phyloP scores from a whole-genome alignment of 2,329 filamentous ascomycete species.

The Lecanoromycetidae sp. region DNA sequence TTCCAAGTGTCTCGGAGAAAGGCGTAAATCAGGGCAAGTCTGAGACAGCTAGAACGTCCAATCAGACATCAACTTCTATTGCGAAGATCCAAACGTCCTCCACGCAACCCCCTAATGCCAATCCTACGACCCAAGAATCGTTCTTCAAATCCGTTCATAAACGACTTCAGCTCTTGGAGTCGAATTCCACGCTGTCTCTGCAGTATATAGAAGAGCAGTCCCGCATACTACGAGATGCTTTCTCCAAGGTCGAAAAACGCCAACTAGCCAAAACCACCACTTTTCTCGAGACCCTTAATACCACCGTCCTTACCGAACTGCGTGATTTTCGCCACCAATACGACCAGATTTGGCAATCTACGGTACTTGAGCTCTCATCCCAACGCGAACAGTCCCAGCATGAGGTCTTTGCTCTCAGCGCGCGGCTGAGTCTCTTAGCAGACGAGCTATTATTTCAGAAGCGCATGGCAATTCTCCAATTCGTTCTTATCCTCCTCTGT shows the following conservation, averaged over 20 bases:
- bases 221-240: slow-evolving; percentile 73
- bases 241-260: slow-evolving; percentile 73
- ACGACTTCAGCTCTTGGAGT: slow-evolving; percentile 77
- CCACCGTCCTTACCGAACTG: slow-evolving; percentile 71
- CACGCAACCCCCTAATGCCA: slow-evolving; percentile 31
- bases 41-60: background rate
- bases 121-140: slow-evolving; percentile 84
- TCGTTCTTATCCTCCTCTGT: slow-evolving; percentile 72
- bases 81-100: slow-evolving; percentile 6
- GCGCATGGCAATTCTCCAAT: slow-evolving; percentile 86
- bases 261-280: slow-evolving; percentile 71
- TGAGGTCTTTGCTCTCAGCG: slow-evolving; percentile 70
- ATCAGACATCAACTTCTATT: slow-evolving; percentile 18
- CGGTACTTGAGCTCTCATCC: slow-evolving; percentile 77
- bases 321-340: slow-evolving; percentile 71
- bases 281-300: slow-evolving; percentile 77
- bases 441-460: slow-evolving; percentile 79
- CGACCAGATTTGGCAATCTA: slow-evolving; percentile 93
- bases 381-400: slow-evolving; percentile 74
- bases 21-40: background rate
- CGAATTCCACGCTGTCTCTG: slow-evolving; percentile 81
- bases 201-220: slow-evolving; percentile 98
- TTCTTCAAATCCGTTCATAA: slow-evolving; percentile 98
- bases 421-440: slow-evolving; percentile 74
- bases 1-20: background rate